Conservation (phyloP, 129 eudicot genomes). For the Escallonia herrerae region DNA sequence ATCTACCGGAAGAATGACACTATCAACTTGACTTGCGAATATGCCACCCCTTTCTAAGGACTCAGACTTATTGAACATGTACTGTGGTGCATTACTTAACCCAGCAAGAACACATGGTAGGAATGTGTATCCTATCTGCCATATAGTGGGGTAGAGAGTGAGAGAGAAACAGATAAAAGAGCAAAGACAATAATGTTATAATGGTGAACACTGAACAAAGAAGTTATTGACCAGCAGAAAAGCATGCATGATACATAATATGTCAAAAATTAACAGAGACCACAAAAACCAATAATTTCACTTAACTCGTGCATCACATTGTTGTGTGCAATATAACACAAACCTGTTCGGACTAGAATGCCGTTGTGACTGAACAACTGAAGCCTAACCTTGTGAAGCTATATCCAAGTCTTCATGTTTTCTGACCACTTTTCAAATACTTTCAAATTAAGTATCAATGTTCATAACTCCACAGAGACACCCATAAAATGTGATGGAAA, state of each 20-base stretch:
- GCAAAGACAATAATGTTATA: background rate
- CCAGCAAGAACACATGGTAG: constrained; percentile 99
- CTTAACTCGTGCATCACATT: too few species aligned
- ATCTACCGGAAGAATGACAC: constrained; percentile 78
- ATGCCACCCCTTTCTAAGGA: constrained; percentile 39
- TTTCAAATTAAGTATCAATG: background rate
- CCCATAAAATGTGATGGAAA: background rate
- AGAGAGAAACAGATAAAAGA: too few species aligned
- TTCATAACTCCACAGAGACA: background rate
- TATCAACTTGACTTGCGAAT: constrained; percentile 69
- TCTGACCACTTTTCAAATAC: background rate
- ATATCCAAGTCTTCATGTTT: too few species aligned
- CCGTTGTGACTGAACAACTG: background rate
- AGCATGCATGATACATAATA: background rate
- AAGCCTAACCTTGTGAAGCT: background rate
- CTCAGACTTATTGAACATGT: constrained; percentile 30
- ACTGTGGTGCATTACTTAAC: constrained; percentile 83
- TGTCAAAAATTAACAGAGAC: too few species aligned
- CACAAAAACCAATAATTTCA: too few species aligned
- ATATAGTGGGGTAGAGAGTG: background rate
- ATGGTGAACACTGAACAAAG: background rate
- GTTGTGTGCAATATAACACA: too few species aligned
- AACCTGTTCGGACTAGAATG: too few species aligned
- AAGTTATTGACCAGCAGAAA: background rate
- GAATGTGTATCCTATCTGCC: constrained; percentile 88